phyloP scores from a whole-genome alignment of 2,329 filamentous ascomycete species.

The Aspergillus eucalypticola region DNA sequence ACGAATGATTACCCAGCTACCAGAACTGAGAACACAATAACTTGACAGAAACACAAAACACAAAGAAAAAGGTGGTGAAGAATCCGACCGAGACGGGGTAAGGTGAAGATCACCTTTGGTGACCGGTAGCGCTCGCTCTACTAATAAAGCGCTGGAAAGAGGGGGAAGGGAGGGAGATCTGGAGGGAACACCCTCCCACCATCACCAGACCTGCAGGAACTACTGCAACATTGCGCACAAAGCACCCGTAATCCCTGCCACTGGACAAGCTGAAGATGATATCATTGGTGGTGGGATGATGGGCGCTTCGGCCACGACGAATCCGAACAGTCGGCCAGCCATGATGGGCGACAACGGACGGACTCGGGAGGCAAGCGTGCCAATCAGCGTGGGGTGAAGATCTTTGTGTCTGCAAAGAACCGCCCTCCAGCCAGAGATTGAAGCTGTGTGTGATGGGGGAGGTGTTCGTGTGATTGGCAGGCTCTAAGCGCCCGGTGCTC shows the following conservation, averaged over 20 bases:
- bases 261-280: constrained; percentile 11
- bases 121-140: constrained; percentile 26
- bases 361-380: constrained; percentile 5
- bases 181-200: constrained; percentile 17
- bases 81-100: constrained; percentile 18
- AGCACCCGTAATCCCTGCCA: constrained; percentile 17
- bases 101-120: constrained; percentile 21
- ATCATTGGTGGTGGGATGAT: constrained; percentile 20
- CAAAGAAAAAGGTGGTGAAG: constrained; percentile 28
- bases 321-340: neutral
- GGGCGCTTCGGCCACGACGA: constrained; percentile 22
- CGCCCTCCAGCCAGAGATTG: constrained; percentile 11
- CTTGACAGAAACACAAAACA: constrained; percentile 22
- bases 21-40: constrained; percentile 34
- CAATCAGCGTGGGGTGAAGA: constrained; percentile 17
- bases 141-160: constrained; percentile 29
- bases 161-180: constrained; percentile 18
- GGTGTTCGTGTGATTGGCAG: constrained; percentile 23
- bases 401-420: constrained; percentile 25
- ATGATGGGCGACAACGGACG: constrained; percentile 14
- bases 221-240: constrained; percentile 37
- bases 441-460: constrained; percentile 14
- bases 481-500: constrained; percentile 30
- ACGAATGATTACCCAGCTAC: constrained; percentile 33
- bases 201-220: constrained; percentile 28